phyloP scores from a whole-genome alignment of 1,284 basidiomycete species.

The Fomes fomentarius region DNA sequence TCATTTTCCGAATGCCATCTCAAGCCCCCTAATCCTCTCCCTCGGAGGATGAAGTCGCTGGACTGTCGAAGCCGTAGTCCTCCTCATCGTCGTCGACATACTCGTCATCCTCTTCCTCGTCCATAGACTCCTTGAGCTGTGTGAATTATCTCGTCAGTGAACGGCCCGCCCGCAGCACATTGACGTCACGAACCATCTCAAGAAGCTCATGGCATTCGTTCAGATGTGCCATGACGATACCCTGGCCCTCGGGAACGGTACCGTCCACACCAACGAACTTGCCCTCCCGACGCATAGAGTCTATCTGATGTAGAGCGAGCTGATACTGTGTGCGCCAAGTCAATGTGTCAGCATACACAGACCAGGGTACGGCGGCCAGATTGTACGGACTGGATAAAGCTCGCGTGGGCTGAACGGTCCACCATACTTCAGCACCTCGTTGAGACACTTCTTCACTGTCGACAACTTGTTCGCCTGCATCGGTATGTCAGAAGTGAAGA shows the following conservation, averaged over 20 bases:
- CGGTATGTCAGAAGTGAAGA: not conserved
- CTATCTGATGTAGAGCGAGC: slow-evolving; percentile 94
- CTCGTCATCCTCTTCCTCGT: slow-evolving; percentile 63
- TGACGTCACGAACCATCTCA: slow-evolving; percentile 70
- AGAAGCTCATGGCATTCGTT: slow-evolving; percentile 96
- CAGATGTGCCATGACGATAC: slow-evolving; percentile 94
- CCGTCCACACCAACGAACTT: slow-evolving; percentile 89
- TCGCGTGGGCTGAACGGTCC: slow-evolving; percentile 96
- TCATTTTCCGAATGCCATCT: not conserved
- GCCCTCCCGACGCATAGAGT: slow-evolving; percentile 90
- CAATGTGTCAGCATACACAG: not conserved
- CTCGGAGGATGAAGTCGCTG: slow-evolving; percentile 24
- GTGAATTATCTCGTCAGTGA: not conserved
- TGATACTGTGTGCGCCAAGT: slow-evolving; percentile 68
- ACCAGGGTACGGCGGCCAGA: not conserved
- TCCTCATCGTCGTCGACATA: slow-evolving; percentile 42
- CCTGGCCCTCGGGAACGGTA: slow-evolving; percentile 93
- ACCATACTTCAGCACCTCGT: slow-evolving; percentile 96
- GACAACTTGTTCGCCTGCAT: slow-evolving; percentile 90
- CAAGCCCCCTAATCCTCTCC: slow-evolving; percentile 18
- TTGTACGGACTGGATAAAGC: slow-evolving; percentile 82
- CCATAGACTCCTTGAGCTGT: slow-evolving; percentile 81
- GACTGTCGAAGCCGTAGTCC: slow-evolving; percentile 29
- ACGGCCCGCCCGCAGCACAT: not conserved
- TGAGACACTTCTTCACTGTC: slow-evolving; percentile 95